Evolutionary conservation across 495 filamentous ascomycete species (phyloP).

Genomic region (Aspergillus diversus): DNA sequence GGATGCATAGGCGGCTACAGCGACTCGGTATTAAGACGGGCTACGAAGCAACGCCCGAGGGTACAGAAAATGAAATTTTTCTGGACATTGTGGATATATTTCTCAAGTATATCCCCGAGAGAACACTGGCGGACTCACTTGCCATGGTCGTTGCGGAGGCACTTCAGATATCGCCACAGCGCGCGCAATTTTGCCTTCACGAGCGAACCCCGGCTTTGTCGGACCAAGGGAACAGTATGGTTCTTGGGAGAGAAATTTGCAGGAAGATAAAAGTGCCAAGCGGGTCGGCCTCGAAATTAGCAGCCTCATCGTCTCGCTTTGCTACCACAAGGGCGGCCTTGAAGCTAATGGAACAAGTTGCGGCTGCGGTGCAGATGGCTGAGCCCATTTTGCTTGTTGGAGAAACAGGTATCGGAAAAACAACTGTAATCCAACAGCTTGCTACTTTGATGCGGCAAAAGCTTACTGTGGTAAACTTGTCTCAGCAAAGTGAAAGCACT

Average conservation of each 20-base stretch:
- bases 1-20: slow-evolving; percentile 64
- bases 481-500: slow-evolving; percentile 93
- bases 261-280: slow-evolving; percentile 48
- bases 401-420: slow-evolving; percentile 98
- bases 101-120: slow-evolving; percentile 73
- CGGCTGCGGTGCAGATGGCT: slow-evolving; percentile 74
- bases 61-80: slow-evolving; percentile 80
- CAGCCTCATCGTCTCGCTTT: slow-evolving; percentile 45
- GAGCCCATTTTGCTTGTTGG: slow-evolving; percentile 94
- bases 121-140: slow-evolving; percentile 60
- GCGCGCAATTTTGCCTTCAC: slow-evolving; percentile 69
- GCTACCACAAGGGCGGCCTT: slow-evolving; percentile 50
- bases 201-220: slow-evolving; percentile 68
- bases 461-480: slow-evolving; percentile 88
- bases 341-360: slow-evolving; percentile 76
- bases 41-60: slow-evolving; percentile 73
- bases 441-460: slow-evolving; percentile 79
- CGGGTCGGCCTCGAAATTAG: slow-evolving; percentile 37
- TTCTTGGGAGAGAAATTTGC: slow-evolving; percentile 67
- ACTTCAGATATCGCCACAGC: slow-evolving; percentile 80
- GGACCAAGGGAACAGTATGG: slow-evolving; percentile 59
- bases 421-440: slow-evolving; percentile 90
- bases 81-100: slow-evolving; percentile 90
- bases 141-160: slow-evolving; percentile 75
- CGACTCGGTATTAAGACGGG: slow-evolving; percentile 66